A percentile compares a stretch with the other conserved stretches of the same genome.
These are phyloP conservation scores for Xylaria venustula DNA, from an alignment of 495 filamentous ascomycete genomes.

Conservation along the genomic window DNA sequence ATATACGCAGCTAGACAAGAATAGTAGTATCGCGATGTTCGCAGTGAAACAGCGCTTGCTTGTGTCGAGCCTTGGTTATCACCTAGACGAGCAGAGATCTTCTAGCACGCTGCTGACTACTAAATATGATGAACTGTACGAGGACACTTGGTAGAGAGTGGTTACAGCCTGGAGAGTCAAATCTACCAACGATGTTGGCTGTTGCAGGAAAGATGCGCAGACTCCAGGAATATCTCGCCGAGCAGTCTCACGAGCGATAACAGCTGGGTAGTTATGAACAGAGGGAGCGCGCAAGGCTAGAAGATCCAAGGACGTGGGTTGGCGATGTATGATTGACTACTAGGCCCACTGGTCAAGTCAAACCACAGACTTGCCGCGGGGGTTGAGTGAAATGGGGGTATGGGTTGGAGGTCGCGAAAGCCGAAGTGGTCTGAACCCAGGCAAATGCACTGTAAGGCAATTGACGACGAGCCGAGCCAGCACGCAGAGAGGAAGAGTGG, in stretches of 20 bases:
- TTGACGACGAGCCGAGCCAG: neutral
- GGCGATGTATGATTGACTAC: constrained; percentile 12
- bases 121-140: constrained; percentile 15
- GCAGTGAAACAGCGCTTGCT: neutral
- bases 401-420: neutral
- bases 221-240: neutral
- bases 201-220: constrained; percentile 5
- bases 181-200: constrained; percentile 8
- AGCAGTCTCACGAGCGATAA: neutral
- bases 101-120: constrained; percentile 19
- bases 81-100: constrained; percentile 15
- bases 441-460: too few relatives aligned
- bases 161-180: constrained; percentile 17
- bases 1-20: constrained; percentile 16
- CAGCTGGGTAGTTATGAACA: constrained; percentile 5
- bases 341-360: constrained; percentile 14
- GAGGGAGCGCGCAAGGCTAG: constrained; percentile 2
- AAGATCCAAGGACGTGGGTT: neutral
- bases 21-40: constrained; percentile 10
- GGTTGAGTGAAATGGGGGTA: too few relatives aligned
- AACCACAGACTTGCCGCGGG: constrained; percentile 13
- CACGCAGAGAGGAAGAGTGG: neutral
- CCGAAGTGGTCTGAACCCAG: too few relatives aligned
- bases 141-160: constrained; percentile 13
- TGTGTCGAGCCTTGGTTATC: neutral